Evolutionary conservation across 371 early-diverging fungal species (phyloP), one percentile per base, ranked within the genome.

Genomic region (Mucor lusitanicus): DNA sequence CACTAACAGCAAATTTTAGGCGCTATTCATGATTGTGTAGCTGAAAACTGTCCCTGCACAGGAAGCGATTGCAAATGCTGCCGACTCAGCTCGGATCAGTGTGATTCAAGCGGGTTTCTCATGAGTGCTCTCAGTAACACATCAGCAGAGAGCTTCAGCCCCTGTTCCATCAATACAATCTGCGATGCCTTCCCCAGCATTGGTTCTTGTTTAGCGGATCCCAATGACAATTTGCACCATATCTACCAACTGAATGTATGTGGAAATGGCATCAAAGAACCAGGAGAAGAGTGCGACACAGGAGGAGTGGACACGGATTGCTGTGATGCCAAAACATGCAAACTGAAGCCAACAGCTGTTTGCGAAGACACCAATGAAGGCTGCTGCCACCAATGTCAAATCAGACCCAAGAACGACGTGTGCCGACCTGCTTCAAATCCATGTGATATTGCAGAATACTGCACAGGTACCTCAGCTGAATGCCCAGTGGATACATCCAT

Each of bases 261-360:
- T 73, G 98, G 98, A 15, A 97, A 98, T 75, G 98, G 98, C 1
- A 88, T 98, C 59, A 87, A 87, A 63, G 98, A 98, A 77, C 76
- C 74, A 0, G 91, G 90, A 56, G 99, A 98, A 77, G 92, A 98
- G 39, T 98, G 99, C 75, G 99, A 98, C 74, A 94, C 96, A 64
- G 95, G 94, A 12, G 87, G 88, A 6, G 61, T 78, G 33, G 89
- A 85, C n/a, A 88, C 87, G 30, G 83, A 85, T 5, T 97, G 98
- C 82, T 98, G 98, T 73, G 88, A 93, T 73, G 80, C 85, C 1
- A 68, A 73, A 0, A 92, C 92, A 1, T 97, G 98, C 74, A 94
- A 90, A 76, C 82, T 94, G 48, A 93, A 89, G 64, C 21, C 73
- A 17, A 87, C 85, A 3, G 94, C 97, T 6, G 77, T 86, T 4